Base-by-base conservation (phyloP, 2,329 filamentous ascomycete genomes). In the Xylariomycetidae sp. region DNA sequence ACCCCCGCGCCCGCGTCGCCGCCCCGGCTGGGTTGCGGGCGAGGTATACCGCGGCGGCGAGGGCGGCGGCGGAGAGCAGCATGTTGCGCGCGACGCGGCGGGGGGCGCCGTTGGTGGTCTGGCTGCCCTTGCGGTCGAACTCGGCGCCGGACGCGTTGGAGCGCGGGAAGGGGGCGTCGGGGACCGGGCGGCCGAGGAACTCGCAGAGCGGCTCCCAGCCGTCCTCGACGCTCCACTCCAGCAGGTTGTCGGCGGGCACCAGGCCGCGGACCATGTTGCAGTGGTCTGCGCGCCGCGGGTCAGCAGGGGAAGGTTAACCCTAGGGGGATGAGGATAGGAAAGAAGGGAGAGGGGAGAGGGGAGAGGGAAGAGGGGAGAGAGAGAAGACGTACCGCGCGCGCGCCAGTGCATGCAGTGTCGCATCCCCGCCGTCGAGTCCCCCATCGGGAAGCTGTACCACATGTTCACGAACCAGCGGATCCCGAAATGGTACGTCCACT, bases 251-350 rank as follows among this genome's bases (percentile, higher is more conserved):
- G 2, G 12, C 13, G 6, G 14, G 15, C 10, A 61, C 55, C 4
- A 59, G 36, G 10, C 52, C 52, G 7, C 53, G 50, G 14, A 62
- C 48, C 54, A 59, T 57, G 39, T 46, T 47, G 29, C 43, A 48
- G 38, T 60, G 56, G 29, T 58, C 56, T 57, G 8, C n/a, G n/a
- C n/a, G n/a, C n/a, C n/a, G n/a, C n/a, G n/a, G n/a, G n/a, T n/a
- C n/a, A n/a, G n/a, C n/a, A n/a, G n/a, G n/a, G n/a, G n/a, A n/a
- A n/a, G n/a, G n/a, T n/a, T n/a, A n/a, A n/a, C n/a, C n/a, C n/a
- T n/a, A n/a, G n/a, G n/a, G n/a, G n/a, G n/a, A n/a, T n/a, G n/a
- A n/a, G n/a, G n/a, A n/a, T n/a, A n/a, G n/a, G n/a, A n/a, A n/a
- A n/a, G n/a, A n/a, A n/a, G n/a, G n/a, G n/a, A n/a, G n/a, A n/a